Base-by-base conservation (phyloP, 306 rosid genomes). In the Lathyrus aphaca region DNA sequence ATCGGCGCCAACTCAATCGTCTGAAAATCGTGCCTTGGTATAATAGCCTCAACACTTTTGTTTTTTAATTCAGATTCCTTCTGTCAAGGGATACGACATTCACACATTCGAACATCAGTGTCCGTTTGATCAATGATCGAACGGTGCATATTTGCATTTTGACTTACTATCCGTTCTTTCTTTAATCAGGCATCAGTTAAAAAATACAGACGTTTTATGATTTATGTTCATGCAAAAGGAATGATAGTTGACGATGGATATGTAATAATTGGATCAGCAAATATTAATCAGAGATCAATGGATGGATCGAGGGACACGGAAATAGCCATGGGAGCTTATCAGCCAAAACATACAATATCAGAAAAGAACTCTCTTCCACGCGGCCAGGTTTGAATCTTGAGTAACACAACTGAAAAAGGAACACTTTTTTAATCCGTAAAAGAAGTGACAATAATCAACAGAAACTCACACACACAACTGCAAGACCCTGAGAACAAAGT, bases 231-330 rank as follows among this genome's bases (percentile, higher is more conserved):
- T 46, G 85, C 95, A 7, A 88, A 88, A 80, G 95, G 91, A 64
- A 88, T 88, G 88, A 63, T 88, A 64, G 86, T 86, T 51, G 95
- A 88, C 61, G 91, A 88, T 17, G 86, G 82, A 50, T 88, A 70
- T 29, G 84, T 88, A 14, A 78, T 88, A 19, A 68, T 86, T 83
- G 91, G 95, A 72, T 88, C 95, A 55, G 91, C 95, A 76, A 88
- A 86, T 64, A 88, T 88, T 51, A 88, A 88, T 64, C 95, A 88
- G 63, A 84, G 95, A 78, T 88, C 95, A 65, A 38, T 88, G 80
- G 95, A 88, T 71, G 95, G 95, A 58, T 88, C 91, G 53, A 84
- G 95, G 45, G 95, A 88, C 77, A 88, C 91, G 18, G 89, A 88
- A 84, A 88, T 88, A 65, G 91, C 87, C 2, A 86, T 86, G 85